Evolutionary conservation across 2,329 filamentous ascomycete genomes (phyloP).

Genomic region (Plenodomus tracheiphilus): DNA sequence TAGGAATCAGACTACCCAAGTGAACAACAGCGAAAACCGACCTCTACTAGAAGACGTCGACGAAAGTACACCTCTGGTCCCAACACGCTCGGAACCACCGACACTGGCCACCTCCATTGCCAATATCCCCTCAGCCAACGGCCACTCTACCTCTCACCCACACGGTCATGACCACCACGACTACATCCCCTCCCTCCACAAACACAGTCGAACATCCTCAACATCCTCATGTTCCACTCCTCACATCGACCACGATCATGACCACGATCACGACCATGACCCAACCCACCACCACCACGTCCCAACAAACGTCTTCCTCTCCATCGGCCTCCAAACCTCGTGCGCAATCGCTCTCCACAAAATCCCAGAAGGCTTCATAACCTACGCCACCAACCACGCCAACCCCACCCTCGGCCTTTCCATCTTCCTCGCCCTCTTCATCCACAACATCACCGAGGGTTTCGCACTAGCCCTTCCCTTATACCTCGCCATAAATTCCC

Average conservation of each 20-base stretch:
- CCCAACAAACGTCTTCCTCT: constrained; percentile 88
- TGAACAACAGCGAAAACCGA: constrained; percentile 29
- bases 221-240: constrained; percentile 17
- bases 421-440: constrained; percentile 93
- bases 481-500: constrained; percentile 84
- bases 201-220: constrained; percentile 18
- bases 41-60: constrained; percentile 35
- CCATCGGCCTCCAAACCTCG: constrained; percentile 93
- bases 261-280: constrained; percentile 7
- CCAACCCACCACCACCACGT: constrained; percentile 86
- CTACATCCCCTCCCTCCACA: constrained; percentile 12
- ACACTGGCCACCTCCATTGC: constrained; percentile 27
- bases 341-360: constrained; percentile 96
- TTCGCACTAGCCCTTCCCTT: constrained; percentile 92
- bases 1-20: constrained; percentile 28
- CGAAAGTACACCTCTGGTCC: constrained; percentile 25
- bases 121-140: constrained; percentile 18
- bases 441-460: constrained; percentile 97
- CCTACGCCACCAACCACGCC: constrained; percentile 95
- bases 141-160: constrained; percentile 2
- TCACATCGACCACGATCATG: constrained; percentile 6
- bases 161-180: too few species aligned
- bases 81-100: constrained; percentile 28
- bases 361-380: constrained; percentile 84
- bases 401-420: constrained; percentile 86